Evolutionary conservation across 2,329 filamentous ascomycete genomes (phyloP).

Genomic region (Claviceps paspali): DNA sequence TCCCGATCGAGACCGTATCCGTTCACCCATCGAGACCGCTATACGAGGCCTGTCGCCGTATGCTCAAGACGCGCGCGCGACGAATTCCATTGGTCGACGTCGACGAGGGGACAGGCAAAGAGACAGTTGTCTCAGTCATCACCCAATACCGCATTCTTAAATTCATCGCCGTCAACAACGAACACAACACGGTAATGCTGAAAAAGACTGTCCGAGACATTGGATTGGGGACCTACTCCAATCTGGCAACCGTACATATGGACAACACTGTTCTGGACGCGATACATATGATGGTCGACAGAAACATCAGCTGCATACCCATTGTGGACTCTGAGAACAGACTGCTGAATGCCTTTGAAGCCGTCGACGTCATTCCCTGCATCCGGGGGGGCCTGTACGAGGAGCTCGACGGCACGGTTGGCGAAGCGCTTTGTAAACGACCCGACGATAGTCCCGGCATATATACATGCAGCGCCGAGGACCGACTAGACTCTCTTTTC

Average conservation of each 20-base stretch:
- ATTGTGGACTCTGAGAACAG: constrained; percentile 66
- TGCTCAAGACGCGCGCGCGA: constrained; percentile 85
- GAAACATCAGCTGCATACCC: constrained; percentile 88
- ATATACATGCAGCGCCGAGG: constrained; percentile 85
- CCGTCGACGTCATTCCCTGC: constrained; percentile 89
- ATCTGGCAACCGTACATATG: constrained; percentile 75
- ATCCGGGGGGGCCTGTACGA: constrained; percentile 92
- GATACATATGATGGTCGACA: constrained; percentile 81
- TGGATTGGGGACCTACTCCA: constrained; percentile 67
- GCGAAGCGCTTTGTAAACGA: constrained; percentile 75
- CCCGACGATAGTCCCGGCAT: constrained; percentile 90
- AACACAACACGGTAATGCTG: constrained; percentile 71
- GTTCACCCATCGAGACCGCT: constrained; percentile 80
- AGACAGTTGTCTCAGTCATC: constrained; percentile 91
- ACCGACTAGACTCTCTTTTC: constrained; percentile 89
- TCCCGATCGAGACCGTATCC: constrained; percentile 87
- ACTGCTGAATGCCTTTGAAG: constrained; percentile 93
- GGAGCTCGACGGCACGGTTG: constrained; percentile 71
- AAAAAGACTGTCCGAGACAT: constrained; percentile 79
- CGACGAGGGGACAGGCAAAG: constrained; percentile 82
- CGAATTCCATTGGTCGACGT: constrained; percentile 87
- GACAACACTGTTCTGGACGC: constrained; percentile 83
- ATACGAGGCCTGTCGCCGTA: constrained; percentile 87
- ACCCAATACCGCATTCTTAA: constrained; percentile 98
- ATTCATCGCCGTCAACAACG: constrained; percentile 89